Percentiles rank a stretch among this genome's conserved stretches.
Conservation (phyloP, 306 rosid species). For the Cucurbita pepo region DNA sequence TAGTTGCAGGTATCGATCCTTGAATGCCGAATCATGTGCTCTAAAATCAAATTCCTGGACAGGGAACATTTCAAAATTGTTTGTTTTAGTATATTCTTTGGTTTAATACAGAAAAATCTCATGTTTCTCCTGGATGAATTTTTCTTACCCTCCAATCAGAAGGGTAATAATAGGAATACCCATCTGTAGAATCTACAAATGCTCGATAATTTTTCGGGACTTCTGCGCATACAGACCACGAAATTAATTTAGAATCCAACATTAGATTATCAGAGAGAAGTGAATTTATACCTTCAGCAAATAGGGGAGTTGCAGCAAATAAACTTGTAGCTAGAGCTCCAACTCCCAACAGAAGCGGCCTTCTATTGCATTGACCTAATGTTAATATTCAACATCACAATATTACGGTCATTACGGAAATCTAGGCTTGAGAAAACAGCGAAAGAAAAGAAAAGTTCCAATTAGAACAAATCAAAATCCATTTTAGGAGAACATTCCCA, state of each 20-base stretch:
- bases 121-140: not conserved
- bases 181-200: constrained; percentile 69
- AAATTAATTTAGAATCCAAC: not conserved
- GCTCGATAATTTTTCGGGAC: constrained; percentile 45
- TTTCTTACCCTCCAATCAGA: constrained; percentile 83
- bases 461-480: not conserved
- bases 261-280: not conserved
- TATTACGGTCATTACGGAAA: not conserved
- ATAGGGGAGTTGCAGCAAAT: constrained; percentile 28
- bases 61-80: constrained; percentile 1
- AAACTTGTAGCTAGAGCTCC: constrained; percentile 57
- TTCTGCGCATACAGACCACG: constrained; percentile 24
- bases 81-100: not conserved
- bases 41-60: constrained; percentile 79
- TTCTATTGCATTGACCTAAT: constrained; percentile 53
- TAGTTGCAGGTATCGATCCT: constrained; percentile 61
- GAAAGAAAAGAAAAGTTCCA: not conserved
- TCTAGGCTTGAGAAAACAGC: not conserved
- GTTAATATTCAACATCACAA: not conserved
- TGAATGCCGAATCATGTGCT: constrained; percentile 95
- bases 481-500: not conserved
- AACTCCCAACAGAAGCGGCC: constrained; percentile 53
- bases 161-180: constrained; percentile 79
- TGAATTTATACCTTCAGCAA: constrained; percentile 56
- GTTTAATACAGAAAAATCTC: not conserved